phyloP scores from a whole-genome alignment of 345 rosid genomes.

The Syzygium jambos region DNA sequence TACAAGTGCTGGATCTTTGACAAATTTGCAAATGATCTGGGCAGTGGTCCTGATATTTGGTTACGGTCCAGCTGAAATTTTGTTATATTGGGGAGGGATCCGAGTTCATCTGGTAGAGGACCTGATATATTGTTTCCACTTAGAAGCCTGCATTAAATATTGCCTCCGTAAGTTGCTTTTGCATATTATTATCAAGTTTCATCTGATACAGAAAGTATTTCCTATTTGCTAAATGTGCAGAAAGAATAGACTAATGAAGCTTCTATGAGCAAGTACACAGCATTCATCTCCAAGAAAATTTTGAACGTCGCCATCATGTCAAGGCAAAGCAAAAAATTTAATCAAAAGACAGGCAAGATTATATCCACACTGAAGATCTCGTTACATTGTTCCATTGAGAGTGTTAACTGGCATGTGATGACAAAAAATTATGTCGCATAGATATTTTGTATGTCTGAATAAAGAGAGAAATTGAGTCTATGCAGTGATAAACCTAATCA shows the following conservation, averaged over 20 bases:
- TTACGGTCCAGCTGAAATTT: constrained; percentile 84
- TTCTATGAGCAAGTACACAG: not conserved
- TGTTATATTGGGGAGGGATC: constrained; percentile 70
- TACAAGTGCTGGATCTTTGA: constrained; percentile 75
- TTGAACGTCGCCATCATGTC: not conserved
- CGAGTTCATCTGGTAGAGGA: constrained; percentile 77
- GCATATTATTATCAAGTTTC: not conserved
- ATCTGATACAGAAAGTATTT: not conserved
- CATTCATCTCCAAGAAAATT: not conserved
- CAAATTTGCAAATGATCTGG: constrained; percentile 70
- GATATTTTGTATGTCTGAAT: too few relatives aligned
- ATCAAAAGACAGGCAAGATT: too few relatives aligned
- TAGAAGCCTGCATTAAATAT: constrained; percentile 47
- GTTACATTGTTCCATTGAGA: not conserved
- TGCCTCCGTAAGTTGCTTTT: not conserved
- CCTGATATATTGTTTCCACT: constrained; percentile 81
- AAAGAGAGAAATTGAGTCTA: too few relatives aligned
- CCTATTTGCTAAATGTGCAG: not conserved
- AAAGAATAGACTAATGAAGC: not conserved
- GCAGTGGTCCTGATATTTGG: constrained; percentile 67
- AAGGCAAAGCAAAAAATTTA: not conserved
- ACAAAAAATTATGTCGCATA: not conserved
- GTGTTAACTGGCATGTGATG: not conserved
- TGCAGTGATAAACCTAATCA: too few relatives aligned
- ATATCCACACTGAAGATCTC: not conserved